These are phyloP conservation scores for Venturia aucupariae DNA, from an alignment of 2,329 filamentous ascomycete genomes.

Conservation along the genomic window DNA sequence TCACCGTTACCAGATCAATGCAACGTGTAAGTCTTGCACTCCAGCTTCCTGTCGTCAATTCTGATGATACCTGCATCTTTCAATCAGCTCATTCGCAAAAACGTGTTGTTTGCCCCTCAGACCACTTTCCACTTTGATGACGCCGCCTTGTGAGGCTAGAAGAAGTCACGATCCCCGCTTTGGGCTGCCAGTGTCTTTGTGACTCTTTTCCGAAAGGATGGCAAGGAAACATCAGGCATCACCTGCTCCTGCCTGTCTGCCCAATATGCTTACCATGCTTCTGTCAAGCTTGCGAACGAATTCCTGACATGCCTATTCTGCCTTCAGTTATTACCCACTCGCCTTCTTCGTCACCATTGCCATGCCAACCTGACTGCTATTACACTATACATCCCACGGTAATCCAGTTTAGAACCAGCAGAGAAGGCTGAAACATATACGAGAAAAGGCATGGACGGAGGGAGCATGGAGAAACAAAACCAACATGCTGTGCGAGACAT, in stretches of 20 bases:
- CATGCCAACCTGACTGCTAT: background rate
- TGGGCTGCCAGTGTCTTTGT: background rate
- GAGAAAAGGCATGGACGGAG: constrained; percentile 1
- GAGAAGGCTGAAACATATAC: background rate
- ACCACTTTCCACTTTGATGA: background rate
- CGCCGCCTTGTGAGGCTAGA: background rate
- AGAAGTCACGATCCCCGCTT: constrained; percentile 1
- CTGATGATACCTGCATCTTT: background rate
- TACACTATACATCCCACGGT: background rate
- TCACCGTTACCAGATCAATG: too few relatives aligned
- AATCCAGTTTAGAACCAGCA: background rate
- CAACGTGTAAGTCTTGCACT: too few relatives aligned
- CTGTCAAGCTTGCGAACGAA: too few relatives aligned
- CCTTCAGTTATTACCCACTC: too few relatives aligned
- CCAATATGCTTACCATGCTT: too few relatives aligned
- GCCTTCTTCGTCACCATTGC: too few relatives aligned
- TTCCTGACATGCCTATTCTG: too few relatives aligned
- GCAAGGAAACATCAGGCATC: too few relatives aligned
- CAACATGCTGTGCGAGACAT: constrained; percentile 14
- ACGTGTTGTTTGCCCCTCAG: background rate
- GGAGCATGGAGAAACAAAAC: constrained; percentile 9
- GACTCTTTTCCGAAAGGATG: too few relatives aligned
- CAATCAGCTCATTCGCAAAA: background rate
- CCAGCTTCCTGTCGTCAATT: background rate
- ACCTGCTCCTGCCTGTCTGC: too few relatives aligned